Base-by-base conservation (phyloP, 1,139 yeast genomes). In the Geotrichum histeridarum region DNA sequence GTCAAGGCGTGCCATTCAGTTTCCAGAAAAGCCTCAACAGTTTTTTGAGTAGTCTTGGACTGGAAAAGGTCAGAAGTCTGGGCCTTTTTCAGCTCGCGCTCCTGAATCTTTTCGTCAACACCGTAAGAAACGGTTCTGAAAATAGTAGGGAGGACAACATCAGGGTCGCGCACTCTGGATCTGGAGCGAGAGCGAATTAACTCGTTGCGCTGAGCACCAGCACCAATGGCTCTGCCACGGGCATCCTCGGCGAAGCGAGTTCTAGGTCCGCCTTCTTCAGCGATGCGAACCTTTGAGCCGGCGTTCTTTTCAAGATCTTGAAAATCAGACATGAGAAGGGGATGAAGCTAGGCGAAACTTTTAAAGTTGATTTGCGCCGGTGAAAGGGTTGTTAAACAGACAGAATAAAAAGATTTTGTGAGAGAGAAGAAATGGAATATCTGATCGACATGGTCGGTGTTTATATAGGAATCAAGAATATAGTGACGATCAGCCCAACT, bases 1-100 rank as follows among this genome's bases (percentile, higher is more conserved):
- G 27, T 32, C 9, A 44, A 32, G 7, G 22, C 48, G 30, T 44
- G 48, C 48, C 48, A 44, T 33, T 32, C 48, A 32, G 30, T 44
- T 14, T 32, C 30, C 4, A 33, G 39, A 15, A 44, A 9, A 15
- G 22, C 30, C 15, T 44, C 48, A 15, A 32, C 38, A 33, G 48
- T 17, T 6, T 32, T 14, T 33, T 44, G 48, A 32, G 38, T 18
- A 7, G 22, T 6, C 22, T 44, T 44, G 38, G 38, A 32, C 9
- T 14, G 12, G 14, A 15, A n/a, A 1, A 8, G 37, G 31, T 7
- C 30, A 7, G 14, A 14, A 14, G 9, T 2, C 9, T 32, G 2
- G 17, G 27, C 7, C 12, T 14, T 15, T 32, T 44, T 44, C 12
- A 12, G 8, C 35, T 44, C 48, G 14, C 38, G 39, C 38, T 44